A percentile compares a stretch with the other conserved stretches of the same genome.
phyloP scores from a whole-genome alignment of 1,139 yeast species.

The Candida anutae region DNA sequence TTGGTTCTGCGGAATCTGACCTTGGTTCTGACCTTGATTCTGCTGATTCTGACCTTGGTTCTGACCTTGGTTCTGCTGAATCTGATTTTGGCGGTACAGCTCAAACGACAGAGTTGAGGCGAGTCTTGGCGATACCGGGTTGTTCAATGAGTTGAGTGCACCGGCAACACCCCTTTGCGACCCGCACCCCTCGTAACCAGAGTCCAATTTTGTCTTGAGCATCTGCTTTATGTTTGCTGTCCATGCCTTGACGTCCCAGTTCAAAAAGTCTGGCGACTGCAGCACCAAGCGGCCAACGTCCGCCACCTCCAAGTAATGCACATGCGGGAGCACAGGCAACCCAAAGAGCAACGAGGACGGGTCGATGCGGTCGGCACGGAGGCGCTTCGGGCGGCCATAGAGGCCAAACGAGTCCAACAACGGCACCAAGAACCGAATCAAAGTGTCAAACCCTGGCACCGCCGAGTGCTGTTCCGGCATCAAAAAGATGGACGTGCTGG shows the following conservation, averaged over 20 bases:
- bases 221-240: slow-evolving; percentile 52
- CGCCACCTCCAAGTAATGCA: slow-evolving; percentile 57
- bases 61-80: slow-evolving; percentile 1
- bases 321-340: slow-evolving; percentile 81
- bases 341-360: slow-evolving; percentile 77
- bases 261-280: slow-evolving; percentile 8
- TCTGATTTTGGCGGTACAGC: slow-evolving; percentile 1
- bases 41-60: slow-evolving; percentile 2
- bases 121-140: slow-evolving; percentile 3
- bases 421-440: slow-evolving; percentile 82
- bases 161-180: slow-evolving; percentile 54
- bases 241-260: slow-evolving; percentile 74
- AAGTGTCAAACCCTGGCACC: slow-evolving; percentile 90
- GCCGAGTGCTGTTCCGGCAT: slow-evolving; percentile 95
- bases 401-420: slow-evolving; percentile 77
- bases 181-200: slow-evolving; percentile 85
- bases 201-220: slow-evolving; percentile 52
- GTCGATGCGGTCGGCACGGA: slow-evolving; percentile 84
- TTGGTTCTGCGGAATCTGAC: too few relatives aligned
- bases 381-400: slow-evolving; percentile 84
- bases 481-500: slow-evolving; percentile 75
- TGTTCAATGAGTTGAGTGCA: slow-evolving; percentile 26
- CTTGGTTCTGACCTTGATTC: slow-evolving; percentile 1
- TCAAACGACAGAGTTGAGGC: slow-evolving; percentile 1
- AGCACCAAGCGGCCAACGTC: slow-evolving; percentile 17